These are phyloP conservation scores for Calonectria henricotiae DNA, from an alignment of 2,329 filamentous ascomycete genomes.

Conservation along the genomic window DNA sequence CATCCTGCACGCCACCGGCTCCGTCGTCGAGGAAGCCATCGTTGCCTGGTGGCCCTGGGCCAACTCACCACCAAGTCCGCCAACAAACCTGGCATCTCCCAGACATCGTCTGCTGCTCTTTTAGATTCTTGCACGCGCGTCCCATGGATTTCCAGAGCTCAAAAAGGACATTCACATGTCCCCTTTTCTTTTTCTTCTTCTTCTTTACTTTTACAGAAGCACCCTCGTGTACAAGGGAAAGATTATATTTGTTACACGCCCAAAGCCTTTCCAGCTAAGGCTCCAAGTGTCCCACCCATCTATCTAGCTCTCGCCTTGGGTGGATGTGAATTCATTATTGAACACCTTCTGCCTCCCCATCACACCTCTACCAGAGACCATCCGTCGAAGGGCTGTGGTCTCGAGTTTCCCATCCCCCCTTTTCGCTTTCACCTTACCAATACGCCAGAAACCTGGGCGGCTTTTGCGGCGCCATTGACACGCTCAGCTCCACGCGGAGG, in stretches of 20 bases:
- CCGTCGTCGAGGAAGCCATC: neutral
- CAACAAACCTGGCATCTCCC: too few species aligned
- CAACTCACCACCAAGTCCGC: neutral
- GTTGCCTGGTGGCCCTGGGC: neutral
- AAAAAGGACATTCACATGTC: neutral
- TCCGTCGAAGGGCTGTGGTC: neutral
- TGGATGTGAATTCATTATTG: slow-evolving; percentile 12
- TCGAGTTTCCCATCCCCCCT: slow-evolving; percentile 7
- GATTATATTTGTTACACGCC: slow-evolving; percentile 27
- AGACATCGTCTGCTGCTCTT: neutral
- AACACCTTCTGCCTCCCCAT: neutral
- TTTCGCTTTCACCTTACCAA: neutral
- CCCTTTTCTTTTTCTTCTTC: neutral
- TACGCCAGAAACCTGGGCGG: slow-evolving; percentile 18
- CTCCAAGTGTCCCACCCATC: neutral
- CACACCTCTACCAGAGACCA: neutral
- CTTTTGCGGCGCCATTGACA: slow-evolving; percentile 21
- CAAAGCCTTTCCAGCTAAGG: slow-evolving; percentile 5
- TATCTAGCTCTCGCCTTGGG: neutral
- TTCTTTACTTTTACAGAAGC: neutral
- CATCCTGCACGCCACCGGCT: neutral
- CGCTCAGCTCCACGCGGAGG: neutral
- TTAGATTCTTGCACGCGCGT: neutral
- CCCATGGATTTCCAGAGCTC: neutral
- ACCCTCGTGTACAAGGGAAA: neutral